Evolutionary conservation across 2,329 filamentous ascomycete genomes (phyloP), one percentile per base, ranked within the genome.

Genomic region (Lecanicillium sp.): DNA sequence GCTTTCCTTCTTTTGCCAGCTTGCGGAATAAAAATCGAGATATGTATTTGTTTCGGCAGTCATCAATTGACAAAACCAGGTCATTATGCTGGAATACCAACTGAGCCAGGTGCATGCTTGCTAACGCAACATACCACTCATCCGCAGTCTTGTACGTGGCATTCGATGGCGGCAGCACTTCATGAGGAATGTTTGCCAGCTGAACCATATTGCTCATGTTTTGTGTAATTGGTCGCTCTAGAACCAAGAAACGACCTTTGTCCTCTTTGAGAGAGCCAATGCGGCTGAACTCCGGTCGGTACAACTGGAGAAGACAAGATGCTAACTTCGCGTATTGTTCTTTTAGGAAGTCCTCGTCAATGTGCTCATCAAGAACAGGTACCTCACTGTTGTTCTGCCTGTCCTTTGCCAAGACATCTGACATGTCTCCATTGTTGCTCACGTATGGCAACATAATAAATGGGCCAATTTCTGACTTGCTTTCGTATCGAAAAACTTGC

Each of bases 181-280:
- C 27, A 3, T 10, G 22, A 3, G 53, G 52, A 28, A 58, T 49
- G 11, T 55, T 53, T n/a, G 47, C 41, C 2, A 53, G 37, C 4
- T 42, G 47, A 27, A 60, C 29, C 41, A 64, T 51, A 14, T 65
- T 56, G 37, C 57, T 68, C 61, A 71, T 67, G 39, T 65, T 64
- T 2, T 57, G 51, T 3, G 60, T 63, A 3, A 70, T 40, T 3
- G 64, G 64, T n/a, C 61, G 50, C 18, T 49, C 46, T 7, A 32
- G 44, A 4, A 62, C 38, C 47, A 54, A 59, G 3, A 18, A 45
- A 7, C 50, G 7, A 5, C 50, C 39, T 3, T 47, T 42, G 1
- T 44, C 30, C 36, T 62, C 46, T 20, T 45, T 36, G 1, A 69
- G 47, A 14, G 55, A 60, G 5, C 64, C 65, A n/a, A 71, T 67